Percentiles rank a stretch among this genome's conserved stretches.
These are phyloP conservation scores for Silybum marianum DNA, from an alignment of 129 eudicot genomes.

Conservation along the genomic window DNA sequence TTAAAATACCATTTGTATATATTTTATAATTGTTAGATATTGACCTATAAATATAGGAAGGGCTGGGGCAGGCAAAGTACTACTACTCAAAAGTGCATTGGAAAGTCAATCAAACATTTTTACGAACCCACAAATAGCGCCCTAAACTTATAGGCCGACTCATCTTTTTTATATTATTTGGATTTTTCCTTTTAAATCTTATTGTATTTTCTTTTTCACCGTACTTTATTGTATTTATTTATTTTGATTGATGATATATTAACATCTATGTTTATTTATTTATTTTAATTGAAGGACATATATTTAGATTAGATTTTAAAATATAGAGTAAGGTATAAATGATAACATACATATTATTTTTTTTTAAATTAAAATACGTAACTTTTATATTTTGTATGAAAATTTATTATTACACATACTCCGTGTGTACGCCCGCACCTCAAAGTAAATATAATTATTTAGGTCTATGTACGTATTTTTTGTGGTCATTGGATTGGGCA, in stretches of 20 bases:
- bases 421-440: neutral
- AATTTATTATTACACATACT: neutral
- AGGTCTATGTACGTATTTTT: neutral
- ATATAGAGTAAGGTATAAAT: no score
- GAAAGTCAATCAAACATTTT: constrained; percentile 17
- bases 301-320: no score
- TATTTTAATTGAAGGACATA: no score
- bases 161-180: neutral
- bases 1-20: neutral
- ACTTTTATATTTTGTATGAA: no score
- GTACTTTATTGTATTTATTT: no score
- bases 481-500: neutral
- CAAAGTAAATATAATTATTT: neutral
- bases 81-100: neutral
- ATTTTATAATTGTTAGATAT: constrained; percentile 5
- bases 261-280: no score
- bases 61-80: constrained; percentile 3
- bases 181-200: no score
- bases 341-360: no score
- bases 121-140: constrained; percentile 2
- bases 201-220: no score
- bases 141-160: constrained; percentile 10
- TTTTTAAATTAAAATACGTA: neutral
- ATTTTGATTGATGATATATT: no score
- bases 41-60: constrained; percentile 1